Evolutionary conservation across 2,329 filamentous ascomycete genomes (phyloP), one percentile per base, ranked within the genome.

Genomic region (Lachnellula arida): DNA sequence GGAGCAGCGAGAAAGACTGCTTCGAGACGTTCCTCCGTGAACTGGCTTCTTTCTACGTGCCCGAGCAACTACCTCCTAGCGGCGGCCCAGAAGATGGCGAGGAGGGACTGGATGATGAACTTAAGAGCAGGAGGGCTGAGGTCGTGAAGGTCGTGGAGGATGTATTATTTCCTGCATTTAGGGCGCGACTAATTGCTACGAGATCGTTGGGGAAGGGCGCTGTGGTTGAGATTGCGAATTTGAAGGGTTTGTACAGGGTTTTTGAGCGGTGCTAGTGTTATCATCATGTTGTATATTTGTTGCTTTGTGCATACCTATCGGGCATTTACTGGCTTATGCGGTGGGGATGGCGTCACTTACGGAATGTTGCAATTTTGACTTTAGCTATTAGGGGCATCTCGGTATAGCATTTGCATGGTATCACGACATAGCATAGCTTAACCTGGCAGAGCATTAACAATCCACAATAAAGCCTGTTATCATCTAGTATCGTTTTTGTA

Each of bases 171-270:
- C 94, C 94, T 0, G 90, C 91, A 0, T 89, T 97, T 68, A 90
- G 91, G 70, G 78, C 87, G 5, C 80, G 91, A 55, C 73, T 99
- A 47, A 84, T 97, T 54, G 92, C 90, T 19, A 97, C 94, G 8
- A 87, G 82, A 61, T 78, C 81, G 5, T 74, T 97, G 65, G 82
- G 95, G 73, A 83, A 85, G 50, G 88, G 85, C 0, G 81, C 78
- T 8, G 84, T 96, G 11, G 75, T 96, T 47, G 93, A 99, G 72
- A 84, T 96, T 49, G 93, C 94, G 2, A 91, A 95, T 74, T 72
- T 97, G 57, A 97, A 96, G 72, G 91, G 92, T 0, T 70, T 99
- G 56, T 99, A 99, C 72, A 79, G 89, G 46, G 92, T 97, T 2
- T 99, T 99, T 77, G 94, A 99, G 74, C 78, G 94, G 53, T 97